A percentile compares a stretch with the other conserved stretches of the same genome.
Conservation (phyloP, 116 monocot species). For the Thalassia testudinum region DNA sequence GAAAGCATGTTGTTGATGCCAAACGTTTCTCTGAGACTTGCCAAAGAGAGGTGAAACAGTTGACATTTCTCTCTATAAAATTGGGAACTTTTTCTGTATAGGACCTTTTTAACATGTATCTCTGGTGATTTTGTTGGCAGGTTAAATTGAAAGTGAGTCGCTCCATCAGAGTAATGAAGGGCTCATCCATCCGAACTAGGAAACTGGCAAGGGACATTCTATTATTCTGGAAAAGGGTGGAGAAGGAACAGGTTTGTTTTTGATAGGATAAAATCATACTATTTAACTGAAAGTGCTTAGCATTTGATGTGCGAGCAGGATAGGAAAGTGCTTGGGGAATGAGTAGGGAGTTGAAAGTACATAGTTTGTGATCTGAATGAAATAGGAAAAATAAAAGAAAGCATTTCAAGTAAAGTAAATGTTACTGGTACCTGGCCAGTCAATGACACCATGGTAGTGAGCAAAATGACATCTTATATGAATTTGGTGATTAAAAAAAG, state of each 20-base stretch:
- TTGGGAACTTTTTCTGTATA: not conserved
- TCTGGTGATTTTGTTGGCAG: constrained; percentile 14
- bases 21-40: constrained; percentile 76
- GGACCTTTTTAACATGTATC: not conserved
- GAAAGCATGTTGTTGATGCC: constrained; percentile 58
- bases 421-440: no score
- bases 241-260: constrained; percentile 78
- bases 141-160: constrained; percentile 83
- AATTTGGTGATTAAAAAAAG: no score
- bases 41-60: constrained; percentile 62
- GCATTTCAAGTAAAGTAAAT: no score
- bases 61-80: not conserved
- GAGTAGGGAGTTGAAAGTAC: no score
- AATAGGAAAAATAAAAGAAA: no score
- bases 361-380: no score
- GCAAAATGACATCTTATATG: no score
- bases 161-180: constrained; percentile 76
- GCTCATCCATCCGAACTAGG: constrained; percentile 63
- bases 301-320: no score
- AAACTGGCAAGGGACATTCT: constrained; percentile 77
- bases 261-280: no score
- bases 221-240: constrained; percentile 83
- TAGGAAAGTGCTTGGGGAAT: no score
- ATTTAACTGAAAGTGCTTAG: no score
- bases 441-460: no score